Conservation (phyloP, 768 basidiomycete species). For the Basidioascus undulatus region DNA sequence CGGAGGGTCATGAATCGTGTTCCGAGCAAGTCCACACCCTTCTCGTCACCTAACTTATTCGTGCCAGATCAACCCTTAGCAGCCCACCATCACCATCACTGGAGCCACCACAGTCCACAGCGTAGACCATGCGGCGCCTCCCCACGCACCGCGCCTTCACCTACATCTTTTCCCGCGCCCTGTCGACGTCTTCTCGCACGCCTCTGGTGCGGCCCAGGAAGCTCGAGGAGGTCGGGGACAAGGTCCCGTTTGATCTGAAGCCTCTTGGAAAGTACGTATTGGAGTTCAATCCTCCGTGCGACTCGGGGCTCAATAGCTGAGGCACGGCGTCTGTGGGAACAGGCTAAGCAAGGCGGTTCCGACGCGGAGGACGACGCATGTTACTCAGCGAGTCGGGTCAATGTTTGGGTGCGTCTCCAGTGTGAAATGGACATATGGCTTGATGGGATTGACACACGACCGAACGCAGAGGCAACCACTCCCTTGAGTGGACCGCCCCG, state of each 20-base stretch:
- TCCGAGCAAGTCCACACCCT: too few species aligned
- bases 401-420: conserved; percentile 6
- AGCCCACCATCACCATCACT: too few species aligned
- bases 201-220: conserved; percentile 1
- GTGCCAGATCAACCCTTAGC: too few species aligned
- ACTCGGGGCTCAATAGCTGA: neutral
- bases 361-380: conserved; percentile 1
- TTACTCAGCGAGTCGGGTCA: conserved; percentile 5
- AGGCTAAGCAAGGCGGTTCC: conserved; percentile 5
- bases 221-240: neutral
- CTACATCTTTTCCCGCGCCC: neutral
- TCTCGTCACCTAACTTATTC: too few species aligned
- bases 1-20: too few species aligned
- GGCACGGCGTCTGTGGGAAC: neutral
- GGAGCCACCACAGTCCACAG: too few species aligned
- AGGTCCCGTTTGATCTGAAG: conserved; percentile 5
- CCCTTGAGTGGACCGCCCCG: conserved; percentile 3
- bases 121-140: too few species aligned
- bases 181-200: neutral
- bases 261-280: conserved; percentile 2
- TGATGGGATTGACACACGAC: neutral
- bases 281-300: neutral
- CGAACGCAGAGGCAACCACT: conserved; percentile 3
- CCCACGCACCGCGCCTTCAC: too few species aligned
- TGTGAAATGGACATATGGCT: neutral